Evolutionary conservation across 495 filamentous ascomycete species (phyloP), one percentile per base, ranked within the genome.

Genomic region (Lophium mytilinum): DNA sequence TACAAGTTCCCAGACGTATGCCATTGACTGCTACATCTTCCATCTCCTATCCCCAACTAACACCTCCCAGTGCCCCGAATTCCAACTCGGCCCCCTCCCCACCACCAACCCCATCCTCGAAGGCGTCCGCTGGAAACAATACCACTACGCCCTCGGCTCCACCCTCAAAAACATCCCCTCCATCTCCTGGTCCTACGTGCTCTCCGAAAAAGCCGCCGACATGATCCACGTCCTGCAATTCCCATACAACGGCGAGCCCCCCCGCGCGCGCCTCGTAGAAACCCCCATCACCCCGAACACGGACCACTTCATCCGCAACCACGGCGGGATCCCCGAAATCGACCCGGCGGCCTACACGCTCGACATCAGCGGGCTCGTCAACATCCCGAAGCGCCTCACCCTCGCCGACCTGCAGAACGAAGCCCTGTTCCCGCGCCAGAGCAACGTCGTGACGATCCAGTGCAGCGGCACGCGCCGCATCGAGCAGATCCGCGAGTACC

Each of bases 211-310:
- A 58, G 72, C 78, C 55, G 61, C 70, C 0, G 83, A 85, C 60
- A 87, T 87, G 84, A 66, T 82, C 14, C 84, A 88, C 68, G 72
- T 86, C 4, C 70, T 88, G 1, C 77, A 86, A 58, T 88, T 87
- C 57, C 84, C 83, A 0, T 87, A 87, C 70, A 87, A 87, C 42
- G 84, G 83, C 8, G 84, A 88, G 56, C 77, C 83, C 0, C 81
- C 81, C 8, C 75, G 78, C 57, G 69, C 59, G 51, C 70, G 76
- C 1, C 68, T 77, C 4, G 78, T 76, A 0, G 65, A 70, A 17
- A 70, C 78, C n/a, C 68, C 71, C 1, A 73, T 88, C 58, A 87
- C 83, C 0, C 73, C 75, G 0, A 87, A 85, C 49, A 52, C 73
- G 5, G 72, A 83, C 7, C 78, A 81, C 58, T 86, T 85, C 56